phyloP scores from a whole-genome alignment of 306 rosid species.

The Vicia faba region DNA sequence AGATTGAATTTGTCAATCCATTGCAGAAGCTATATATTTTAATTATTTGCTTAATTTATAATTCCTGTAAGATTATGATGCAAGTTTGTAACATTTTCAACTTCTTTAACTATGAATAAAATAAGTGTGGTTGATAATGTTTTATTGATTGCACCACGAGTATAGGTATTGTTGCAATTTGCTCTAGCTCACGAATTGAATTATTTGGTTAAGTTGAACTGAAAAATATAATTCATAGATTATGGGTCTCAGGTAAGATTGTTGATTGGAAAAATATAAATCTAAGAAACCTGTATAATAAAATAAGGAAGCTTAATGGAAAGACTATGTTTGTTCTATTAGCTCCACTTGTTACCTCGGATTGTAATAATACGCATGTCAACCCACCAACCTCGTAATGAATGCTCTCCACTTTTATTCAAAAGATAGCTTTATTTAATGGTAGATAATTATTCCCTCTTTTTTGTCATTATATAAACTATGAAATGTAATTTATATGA shows the following conservation, averaged over 20 bases:
- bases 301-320: no score
- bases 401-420: no score
- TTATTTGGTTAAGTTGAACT: neutral
- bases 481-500: no score
- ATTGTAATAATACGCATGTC: no score
- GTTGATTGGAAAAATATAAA: no score
- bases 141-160: neutral
- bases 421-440: no score
- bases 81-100: conserved; percentile 13
- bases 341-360: no score
- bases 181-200: neutral
- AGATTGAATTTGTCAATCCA: neutral
- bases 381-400: no score
- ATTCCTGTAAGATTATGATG: neutral
- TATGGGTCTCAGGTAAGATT: neutral
- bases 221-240: neutral
- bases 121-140: neutral
- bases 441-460: no score
- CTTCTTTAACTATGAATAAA: neutral
- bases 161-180: neutral
- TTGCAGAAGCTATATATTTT: neutral
- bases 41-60: neutral
- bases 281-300: no score
- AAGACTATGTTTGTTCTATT: neutral
- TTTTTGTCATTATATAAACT: no score